Base-by-base conservation (phyloP, 2,329 filamentous ascomycete genomes). In the Metarhizium album region DNA sequence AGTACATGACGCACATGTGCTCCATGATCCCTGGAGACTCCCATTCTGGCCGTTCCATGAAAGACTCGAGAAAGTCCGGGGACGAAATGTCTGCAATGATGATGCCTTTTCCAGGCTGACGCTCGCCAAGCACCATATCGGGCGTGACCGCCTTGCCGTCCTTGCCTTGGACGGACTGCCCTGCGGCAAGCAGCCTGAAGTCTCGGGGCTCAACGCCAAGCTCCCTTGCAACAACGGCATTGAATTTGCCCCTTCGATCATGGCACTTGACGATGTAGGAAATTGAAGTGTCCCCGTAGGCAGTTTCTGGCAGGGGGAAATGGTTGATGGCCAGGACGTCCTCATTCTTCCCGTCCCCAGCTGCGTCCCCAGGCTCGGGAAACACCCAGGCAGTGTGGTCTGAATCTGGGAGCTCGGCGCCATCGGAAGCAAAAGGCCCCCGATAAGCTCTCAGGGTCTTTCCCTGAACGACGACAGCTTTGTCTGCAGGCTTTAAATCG, bases 211-310 rank as follows among this genome's bases (percentile, higher is more conserved):
- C 68, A 1, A 97, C 78, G 1, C 84, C 84, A 2, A 90, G 69
- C 27, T 70, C 73, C 54, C 70, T 74, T 0, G 90, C 91, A 52
- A 74, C 79, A 46, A 76, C 64, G 0, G 79, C 70, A 53, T 87
- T 75, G 61, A 98, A 96, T 60, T 85, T 91, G 48, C 93, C 93
- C 49, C 93, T 80, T 49, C 85, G 77, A 37, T 83, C 74, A 55
- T 89, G 81, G 49, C 80, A 82, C 58, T 88, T 87, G 62, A 95
- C 77, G 52, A 98, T 84, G 66, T 98, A 98, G 52, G 86, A 95
- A 58, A 96, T 72, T 5, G 88, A 83, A 45, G 83, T 81, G 27
- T 73, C 71, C 1, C 80, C 80, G 4, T 83, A 84, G 20, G 73
- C 69, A 0, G 87, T 87, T 0, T 73, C 74, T 0, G 93, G 93